Evolutionary conservation across 1,284 basidiomycete species (phyloP).

Genomic region (Moesziomyces globuligerus): DNA sequence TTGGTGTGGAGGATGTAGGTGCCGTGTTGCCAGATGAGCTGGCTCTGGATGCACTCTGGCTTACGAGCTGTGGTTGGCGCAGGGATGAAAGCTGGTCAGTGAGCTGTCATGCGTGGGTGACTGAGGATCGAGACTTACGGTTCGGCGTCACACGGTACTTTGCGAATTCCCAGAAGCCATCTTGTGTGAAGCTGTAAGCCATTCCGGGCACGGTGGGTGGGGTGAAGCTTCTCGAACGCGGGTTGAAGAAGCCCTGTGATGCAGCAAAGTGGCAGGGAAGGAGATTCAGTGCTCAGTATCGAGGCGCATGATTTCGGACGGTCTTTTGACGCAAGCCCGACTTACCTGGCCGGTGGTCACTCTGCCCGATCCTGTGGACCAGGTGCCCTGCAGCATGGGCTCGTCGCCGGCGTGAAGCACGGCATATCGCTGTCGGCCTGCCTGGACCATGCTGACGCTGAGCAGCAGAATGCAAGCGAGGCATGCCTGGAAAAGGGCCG

Average conservation of each 20-base stretch:
- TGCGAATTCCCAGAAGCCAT: conserved; percentile 66
- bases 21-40: conserved; percentile 67
- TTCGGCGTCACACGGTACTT: conserved; percentile 57
- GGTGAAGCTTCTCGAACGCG: conserved; percentile 60
- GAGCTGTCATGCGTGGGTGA: no score
- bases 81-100: conserved; percentile 1
- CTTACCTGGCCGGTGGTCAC: conserved; percentile 58
- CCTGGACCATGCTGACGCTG: conserved; percentile 8
- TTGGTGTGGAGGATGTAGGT: conserved; percentile 57
- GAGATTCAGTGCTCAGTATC: not conserved
- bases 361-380: conserved; percentile 58
- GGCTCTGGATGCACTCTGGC: conserved; percentile 58
- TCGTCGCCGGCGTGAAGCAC: conserved; percentile 34
- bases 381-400: conserved; percentile 55
- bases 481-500: conserved; percentile 13
- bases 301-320: not conserved
- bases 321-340: not conserved
- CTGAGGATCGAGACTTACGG: conserved; percentile 40
- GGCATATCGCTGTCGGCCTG: conserved; percentile 37
- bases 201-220: conserved; percentile 56
- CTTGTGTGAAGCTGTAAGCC: conserved; percentile 65
- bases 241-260: conserved; percentile 59
- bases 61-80: conserved; percentile 20
- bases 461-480: conserved; percentile 10
- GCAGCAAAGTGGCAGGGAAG: no score